phyloP scores from a whole-genome alignment of 1,284 basidiomycete species.

The Pseudozyma tsukubaensis region DNA sequence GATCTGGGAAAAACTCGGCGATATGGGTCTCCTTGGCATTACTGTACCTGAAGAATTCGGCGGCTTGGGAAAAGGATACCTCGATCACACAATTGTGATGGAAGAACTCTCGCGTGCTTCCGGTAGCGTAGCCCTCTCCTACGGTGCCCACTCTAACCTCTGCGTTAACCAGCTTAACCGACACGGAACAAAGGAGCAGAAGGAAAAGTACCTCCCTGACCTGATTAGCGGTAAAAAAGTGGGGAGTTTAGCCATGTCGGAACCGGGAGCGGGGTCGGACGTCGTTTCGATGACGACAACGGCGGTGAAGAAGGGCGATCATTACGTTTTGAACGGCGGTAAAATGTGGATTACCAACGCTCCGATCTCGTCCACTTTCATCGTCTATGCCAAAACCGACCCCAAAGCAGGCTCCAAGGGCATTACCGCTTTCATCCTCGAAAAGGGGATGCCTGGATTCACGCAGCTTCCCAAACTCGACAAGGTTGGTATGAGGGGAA shows the following conservation, averaged over 20 bases:
- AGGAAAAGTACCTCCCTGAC: constrained; percentile 85
- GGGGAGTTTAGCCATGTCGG: constrained; percentile 93
- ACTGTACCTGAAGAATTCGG: constrained; percentile 59
- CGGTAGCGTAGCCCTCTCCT: constrained; percentile 88
- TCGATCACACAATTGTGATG: constrained; percentile 64
- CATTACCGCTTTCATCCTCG: constrained; percentile 91
- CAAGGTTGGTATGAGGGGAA: constrained; percentile 96
- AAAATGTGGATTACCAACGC: constrained; percentile 99
- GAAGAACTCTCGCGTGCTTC: constrained; percentile 82
- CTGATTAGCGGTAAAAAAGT: constrained; percentile 84
- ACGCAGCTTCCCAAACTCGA: constrained; percentile 89
- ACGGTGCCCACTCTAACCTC: constrained; percentile 80
- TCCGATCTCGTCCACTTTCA: constrained; percentile 85
- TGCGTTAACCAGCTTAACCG: constrained; percentile 78
- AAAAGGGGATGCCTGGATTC: constrained; percentile 84
- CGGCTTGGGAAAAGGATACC: constrained; percentile 57
- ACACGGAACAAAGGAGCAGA: constrained; percentile 87
- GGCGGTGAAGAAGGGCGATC: constrained; percentile 80
- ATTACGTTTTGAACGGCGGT: constrained; percentile 84
- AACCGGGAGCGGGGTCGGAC: constrained; percentile 88
- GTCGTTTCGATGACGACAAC: constrained; percentile 87
- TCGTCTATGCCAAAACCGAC: constrained; percentile 91
- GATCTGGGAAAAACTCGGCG: constrained; percentile 60
- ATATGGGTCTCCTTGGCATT: constrained; percentile 62
- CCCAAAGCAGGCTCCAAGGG: constrained; percentile 84